Evolutionary conservation across 768 basidiomycete species (phyloP), one percentile per base, ranked within the genome.

Genomic region (Pleurotus pulmonarius): DNA sequence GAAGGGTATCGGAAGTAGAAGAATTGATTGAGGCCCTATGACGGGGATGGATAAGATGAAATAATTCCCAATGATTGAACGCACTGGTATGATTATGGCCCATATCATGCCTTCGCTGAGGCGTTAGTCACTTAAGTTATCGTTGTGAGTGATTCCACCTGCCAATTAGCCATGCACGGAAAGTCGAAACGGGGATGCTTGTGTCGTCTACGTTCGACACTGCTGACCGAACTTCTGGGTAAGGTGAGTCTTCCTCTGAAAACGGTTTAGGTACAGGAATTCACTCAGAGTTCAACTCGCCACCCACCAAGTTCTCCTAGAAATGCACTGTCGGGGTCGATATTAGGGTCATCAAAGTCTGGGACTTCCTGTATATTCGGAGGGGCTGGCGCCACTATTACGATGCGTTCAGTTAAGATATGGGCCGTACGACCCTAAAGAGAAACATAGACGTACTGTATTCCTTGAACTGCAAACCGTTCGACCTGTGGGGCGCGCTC

Each of bases 1-100:
- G 81, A 77, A 3, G 90, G 89, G 63, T 82, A 87, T 13, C 87
- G 85, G 70, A 90, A 88, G 76, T 81, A 86, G 71, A 89, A 86
- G 72, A 89, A 87, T 59, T 88, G 88, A 64, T 91, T 88, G 48
- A 86, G 67, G 26, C 82, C 85, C 71, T 39, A 24, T 8, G 20
- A 16, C 41, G 9, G 2, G 46, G 26, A 29, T 34, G 16, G 45
- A 25, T 45, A 15, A 54, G 22, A 6, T 25, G 40, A 15, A 4
- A 25, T 7, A 41, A 46, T 15, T 22, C 6, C 37, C 8, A 18
- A 25, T 15, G 16, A 11, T 60, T 13, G 54, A 34, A 64, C 69
- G n/a, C 34, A 77, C 78, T 4, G 85, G 75, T 49, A 85, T 76
- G 64, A 90, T 60, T 34, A 90, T 79, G 4, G 88, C 80, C 79